Evolutionary conservation across 352 stramenopile genomes (phyloP).

Genomic region (Blastocystis sp.): DNA sequence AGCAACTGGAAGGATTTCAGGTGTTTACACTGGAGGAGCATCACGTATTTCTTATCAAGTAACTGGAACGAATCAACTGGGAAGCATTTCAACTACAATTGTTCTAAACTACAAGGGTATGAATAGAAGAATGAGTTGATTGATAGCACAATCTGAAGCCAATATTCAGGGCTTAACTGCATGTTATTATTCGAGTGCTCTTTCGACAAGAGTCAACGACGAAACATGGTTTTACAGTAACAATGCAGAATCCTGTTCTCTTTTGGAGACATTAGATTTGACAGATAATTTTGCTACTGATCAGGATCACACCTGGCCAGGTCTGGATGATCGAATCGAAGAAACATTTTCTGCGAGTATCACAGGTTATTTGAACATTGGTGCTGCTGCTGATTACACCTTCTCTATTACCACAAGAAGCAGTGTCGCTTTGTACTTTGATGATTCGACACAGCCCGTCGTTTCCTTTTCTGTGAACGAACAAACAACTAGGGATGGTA

Average conservation of each 20-base stretch:
- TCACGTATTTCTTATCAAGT: not conserved
- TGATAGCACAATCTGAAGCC: not conserved
- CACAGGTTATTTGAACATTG: conserved; percentile 19
- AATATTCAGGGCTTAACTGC: not conserved
- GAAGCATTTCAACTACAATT: not conserved
- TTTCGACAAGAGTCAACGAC: not conserved
- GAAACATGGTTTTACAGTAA: not conserved
- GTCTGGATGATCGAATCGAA: conserved; percentile 7
- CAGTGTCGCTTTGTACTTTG: not conserved
- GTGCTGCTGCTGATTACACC: not conserved
- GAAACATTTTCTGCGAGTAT: not conserved
- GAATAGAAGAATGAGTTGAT: not conserved
- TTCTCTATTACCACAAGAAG: not conserved
- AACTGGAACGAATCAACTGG: not conserved
- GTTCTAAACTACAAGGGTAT: conserved; percentile 20
- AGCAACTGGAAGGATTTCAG: not conserved
- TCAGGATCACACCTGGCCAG: conserved; percentile 34
- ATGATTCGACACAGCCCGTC: not conserved
- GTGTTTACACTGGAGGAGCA: not conserved
- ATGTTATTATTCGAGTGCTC: not conserved
- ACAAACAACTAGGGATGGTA: not conserved
- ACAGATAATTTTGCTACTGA: not conserved
- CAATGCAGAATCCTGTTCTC: not conserved
- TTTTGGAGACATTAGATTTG: conserved; percentile 4
- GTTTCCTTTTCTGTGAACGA: not conserved